Evolutionary conservation across 768 basidiomycete genomes (phyloP).

Genomic region (Boletellus sp.): DNA sequence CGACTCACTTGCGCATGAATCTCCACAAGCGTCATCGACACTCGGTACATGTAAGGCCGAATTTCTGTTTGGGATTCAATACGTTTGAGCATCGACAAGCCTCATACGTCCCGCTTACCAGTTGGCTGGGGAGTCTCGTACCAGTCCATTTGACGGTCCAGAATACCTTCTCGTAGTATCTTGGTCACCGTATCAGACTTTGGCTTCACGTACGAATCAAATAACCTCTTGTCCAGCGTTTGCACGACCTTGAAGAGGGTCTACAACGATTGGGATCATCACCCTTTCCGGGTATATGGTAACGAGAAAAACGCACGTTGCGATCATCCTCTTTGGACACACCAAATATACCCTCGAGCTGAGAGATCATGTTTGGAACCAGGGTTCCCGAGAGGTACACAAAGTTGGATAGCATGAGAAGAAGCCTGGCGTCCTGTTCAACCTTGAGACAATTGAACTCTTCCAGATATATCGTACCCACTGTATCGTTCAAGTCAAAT

Average conservation of each 20-base stretch:
- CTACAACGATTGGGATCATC: conserved; percentile 32
- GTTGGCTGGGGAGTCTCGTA: conserved; percentile 89
- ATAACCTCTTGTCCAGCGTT: conserved; percentile 85
- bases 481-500: conserved; percentile 59
- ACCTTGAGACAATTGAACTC: not conserved
- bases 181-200: conserved; percentile 65
- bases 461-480: conserved; percentile 32
- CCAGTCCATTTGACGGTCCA: conserved; percentile 87
- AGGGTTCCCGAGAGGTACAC: conserved; percentile 64
- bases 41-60: conserved; percentile 89
- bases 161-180: conserved; percentile 75
- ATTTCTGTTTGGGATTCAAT: conserved; percentile 57
- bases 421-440: conserved; percentile 76
- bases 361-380: conserved; percentile 75
- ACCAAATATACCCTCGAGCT: conserved; percentile 75
- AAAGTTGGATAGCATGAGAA: conserved; percentile 89
- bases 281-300: not conserved
- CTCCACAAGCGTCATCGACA: conserved; percentile 82
- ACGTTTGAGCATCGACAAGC: not conserved
- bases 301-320: conserved; percentile 42
- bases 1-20: conserved; percentile 89
- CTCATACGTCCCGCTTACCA: conserved; percentile 45
- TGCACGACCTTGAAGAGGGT: conserved; percentile 72
- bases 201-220: conserved; percentile 82
- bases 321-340: conserved; percentile 69